Base-by-base conservation (phyloP, 108 stramenopile genomes). In the Schizochytrium sp. region DNA sequence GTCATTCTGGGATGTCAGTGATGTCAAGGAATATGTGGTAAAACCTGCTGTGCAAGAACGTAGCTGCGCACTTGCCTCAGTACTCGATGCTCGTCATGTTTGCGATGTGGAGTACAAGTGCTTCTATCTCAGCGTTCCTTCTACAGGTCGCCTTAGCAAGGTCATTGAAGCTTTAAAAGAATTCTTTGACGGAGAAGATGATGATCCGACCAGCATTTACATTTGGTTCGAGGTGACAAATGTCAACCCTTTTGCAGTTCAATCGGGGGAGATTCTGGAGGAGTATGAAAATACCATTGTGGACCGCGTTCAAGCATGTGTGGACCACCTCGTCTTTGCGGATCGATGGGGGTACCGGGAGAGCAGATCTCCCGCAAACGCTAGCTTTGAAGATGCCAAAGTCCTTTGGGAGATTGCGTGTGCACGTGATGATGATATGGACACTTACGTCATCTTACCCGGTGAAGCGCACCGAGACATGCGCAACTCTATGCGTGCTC, bases 131-230 rank as follows among this genome's bases (percentile, higher is more conserved):
- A 55, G 50, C 47, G 76, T 40, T 13, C 76, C 76, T 10, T 5
- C 17, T 0, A 46, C 15, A 47, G 5, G 38, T 7, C 44, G 42
- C 1, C 15, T 69, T 0, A 44, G 12, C 3, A 69, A 69, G 64
- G 42, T 69, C 3, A 38, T 69, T 8, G 64, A 38, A 15, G 64
- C 64, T 15, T 44, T 69, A 7, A 12, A 69, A 69, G 64, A 12
- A 7, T 83, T 10, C 50, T 83, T 83, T 83, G 50, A 83, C 76
- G 76, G 76, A n/a, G 76, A 49, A 2, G 76, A 83, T 53, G 76
- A 83, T 13, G 76, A 83, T 55, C 76, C 76, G 10, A 56, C 10
- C 50, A 19, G 5, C 76, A 28, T 83, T 13, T 83, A 40, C 28
- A 47, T 83, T 42, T 83, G 76, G 76, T 55, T 83, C 28, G 76